Evolutionary conservation across 768 basidiomycete species (phyloP), one percentile per base, ranked within the genome.

Genomic region (Podaxis mareebaensis): DNA sequence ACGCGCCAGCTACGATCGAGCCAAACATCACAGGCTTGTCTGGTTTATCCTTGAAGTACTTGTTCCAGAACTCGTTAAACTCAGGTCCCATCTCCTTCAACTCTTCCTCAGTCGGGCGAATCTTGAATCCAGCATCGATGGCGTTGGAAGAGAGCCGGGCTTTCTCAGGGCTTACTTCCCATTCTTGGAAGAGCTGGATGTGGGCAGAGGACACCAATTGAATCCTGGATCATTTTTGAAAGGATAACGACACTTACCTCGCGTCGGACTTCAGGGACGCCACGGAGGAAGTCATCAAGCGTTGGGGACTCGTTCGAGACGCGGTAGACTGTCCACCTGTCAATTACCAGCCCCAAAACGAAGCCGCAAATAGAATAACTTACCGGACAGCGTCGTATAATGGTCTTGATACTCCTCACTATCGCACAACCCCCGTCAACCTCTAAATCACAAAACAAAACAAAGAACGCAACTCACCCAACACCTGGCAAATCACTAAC

Each of bases 21-120:
- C 84, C 87, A 71, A 88, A 88, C 87, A 89, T 89, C 63, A 89
- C 86, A 3, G 88, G 89, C 78, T 90, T 90, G 79, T 89, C 88
- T 59, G 88, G 88, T 78, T 89, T 90, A 78, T 90, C 85, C 79
- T 86, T 88, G 83, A 91, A 90, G 76, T 91, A 90, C 30, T 42
- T 80, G 70, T 90, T 74, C 85, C 84, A 89, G 53, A 89, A 81
- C 65, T 79, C 77, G 68, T 87, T 87, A 76, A 89, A 90, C 68
- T 90, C 88, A 15, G 87, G 88, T n/a, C 88, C 88, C 87, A 89
- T 89, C 73, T 89, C 86, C 71, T 88, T 89, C 64, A 89, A 76
- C 70, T 90, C 89, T 67, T 79, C 84, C 70, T 84, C 84, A 1
- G 85, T 86, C 1, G 88, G 89, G 36, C 88, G 87, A 67, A 90